Percentiles rank a stretch among this genome's conserved stretches.
These are phyloP conservation scores for Akanthomyces dipterigenus DNA, from an alignment of 2,329 filamentous ascomycete genomes.

Conservation along the genomic window DNA sequence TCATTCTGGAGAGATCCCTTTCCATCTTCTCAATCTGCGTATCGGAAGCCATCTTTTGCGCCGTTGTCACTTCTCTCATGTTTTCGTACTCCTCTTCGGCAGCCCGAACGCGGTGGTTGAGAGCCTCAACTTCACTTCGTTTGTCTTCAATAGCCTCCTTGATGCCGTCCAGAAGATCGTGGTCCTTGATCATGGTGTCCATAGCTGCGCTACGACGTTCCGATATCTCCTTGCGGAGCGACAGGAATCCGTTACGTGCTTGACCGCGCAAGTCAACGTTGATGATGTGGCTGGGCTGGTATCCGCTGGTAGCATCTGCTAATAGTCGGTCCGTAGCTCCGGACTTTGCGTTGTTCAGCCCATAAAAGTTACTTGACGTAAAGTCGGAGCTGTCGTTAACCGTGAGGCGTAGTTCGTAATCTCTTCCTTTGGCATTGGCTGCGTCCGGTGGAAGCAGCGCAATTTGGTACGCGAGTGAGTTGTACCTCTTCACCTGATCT, in stretches of 20 bases:
- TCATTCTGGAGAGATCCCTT: conserved; percentile 93
- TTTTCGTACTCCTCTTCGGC: conserved; percentile 93
- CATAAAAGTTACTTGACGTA: conserved; percentile 52
- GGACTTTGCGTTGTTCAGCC: conserved; percentile 27
- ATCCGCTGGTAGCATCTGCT: conserved; percentile 74
- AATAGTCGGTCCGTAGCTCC: conserved; percentile 66
- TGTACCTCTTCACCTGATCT: conserved; percentile 81
- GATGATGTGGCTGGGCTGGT: conserved; percentile 81
- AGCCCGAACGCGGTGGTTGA: conserved; percentile 80
- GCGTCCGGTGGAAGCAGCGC: conserved; percentile 81
- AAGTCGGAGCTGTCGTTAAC: conserved; percentile 75
- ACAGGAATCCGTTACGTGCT: conserved; percentile 70
- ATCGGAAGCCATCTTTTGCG: conserved; percentile 82
- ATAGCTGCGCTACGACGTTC: conserved; percentile 75
- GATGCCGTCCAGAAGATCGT: conserved; percentile 87
- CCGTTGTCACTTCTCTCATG: conserved; percentile 77
- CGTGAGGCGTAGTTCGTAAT: conserved; percentile 81
- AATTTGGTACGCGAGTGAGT: conserved; percentile 89
- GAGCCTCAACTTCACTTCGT: conserved; percentile 80
- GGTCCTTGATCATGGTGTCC: conserved; percentile 89
- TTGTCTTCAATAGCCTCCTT: conserved; percentile 98
- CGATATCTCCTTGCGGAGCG: conserved; percentile 83
- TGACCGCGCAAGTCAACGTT: conserved; percentile 81
- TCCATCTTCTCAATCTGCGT: conserved; percentile 98
- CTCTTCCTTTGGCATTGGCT: conserved; percentile 72